A percentile compares a stretch with the other conserved stretches of the same genome.
Evolutionary conservation across 495 filamentous ascomycete genomes (phyloP).

Genomic region (Podospora fimiseda): DNA sequence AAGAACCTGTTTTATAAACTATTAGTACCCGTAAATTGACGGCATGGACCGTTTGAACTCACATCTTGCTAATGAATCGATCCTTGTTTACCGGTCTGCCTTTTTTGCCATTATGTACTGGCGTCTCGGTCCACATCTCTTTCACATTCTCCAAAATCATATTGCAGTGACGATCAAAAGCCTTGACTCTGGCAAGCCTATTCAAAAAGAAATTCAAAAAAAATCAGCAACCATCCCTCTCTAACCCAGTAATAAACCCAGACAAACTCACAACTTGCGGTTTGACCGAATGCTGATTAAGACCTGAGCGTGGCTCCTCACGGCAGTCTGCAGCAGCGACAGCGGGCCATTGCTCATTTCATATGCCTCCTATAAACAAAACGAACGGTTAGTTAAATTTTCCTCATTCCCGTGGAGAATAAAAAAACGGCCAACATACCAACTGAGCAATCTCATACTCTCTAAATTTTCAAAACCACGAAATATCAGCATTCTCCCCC

Average conservation of each 20-base stretch:
- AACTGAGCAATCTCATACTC: conserved; percentile 28
- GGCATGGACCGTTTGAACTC: conserved; percentile 24
- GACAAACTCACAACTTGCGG: conserved; percentile 51
- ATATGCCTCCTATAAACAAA: conserved; percentile 18
- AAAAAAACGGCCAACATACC: conserved; percentile 8
- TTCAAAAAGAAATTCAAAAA: conserved; percentile 1
- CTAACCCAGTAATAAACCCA: background rate
- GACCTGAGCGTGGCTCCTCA: conserved; percentile 80
- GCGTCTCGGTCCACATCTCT: conserved; percentile 99
- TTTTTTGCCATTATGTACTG: conserved; percentile 68
- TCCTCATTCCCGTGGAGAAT: background rate
- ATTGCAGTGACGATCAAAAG: conserved; percentile 40
- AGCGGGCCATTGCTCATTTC: conserved; percentile 30
- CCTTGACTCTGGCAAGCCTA: conserved; percentile 45
- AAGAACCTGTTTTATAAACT: conserved; percentile 66
- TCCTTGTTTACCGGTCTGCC: conserved; percentile 95
- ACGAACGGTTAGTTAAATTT: background rate
- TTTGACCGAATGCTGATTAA: conserved; percentile 89
- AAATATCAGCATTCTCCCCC: background rate
- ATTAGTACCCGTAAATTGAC: background rate
- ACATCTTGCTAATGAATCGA: conserved; percentile 98
- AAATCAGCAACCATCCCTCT: background rate
- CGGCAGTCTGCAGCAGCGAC: conserved; percentile 88
- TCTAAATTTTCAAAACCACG: background rate
- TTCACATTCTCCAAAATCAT: conserved; percentile 48